Evolutionary conservation across 2,329 filamentous ascomycete genomes (phyloP).

Genomic region (Dothiorella sarmentorum): DNA sequence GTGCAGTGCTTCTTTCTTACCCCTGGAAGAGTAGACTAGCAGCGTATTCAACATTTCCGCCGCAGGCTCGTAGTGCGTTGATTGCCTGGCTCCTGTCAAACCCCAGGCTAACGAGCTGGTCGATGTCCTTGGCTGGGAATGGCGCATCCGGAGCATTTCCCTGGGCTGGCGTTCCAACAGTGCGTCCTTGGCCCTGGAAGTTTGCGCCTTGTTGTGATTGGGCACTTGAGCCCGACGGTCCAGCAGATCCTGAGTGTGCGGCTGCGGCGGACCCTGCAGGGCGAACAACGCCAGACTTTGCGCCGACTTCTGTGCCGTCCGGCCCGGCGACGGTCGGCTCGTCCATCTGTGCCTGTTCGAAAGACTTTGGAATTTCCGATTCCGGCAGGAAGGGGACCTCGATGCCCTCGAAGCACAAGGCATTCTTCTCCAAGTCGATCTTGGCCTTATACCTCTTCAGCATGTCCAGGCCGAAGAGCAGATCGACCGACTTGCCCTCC

Average conservation of each 20-base stretch:
- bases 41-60: conserved; percentile 85
- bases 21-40: conserved; percentile 67
- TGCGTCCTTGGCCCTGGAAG: conserved; percentile 33
- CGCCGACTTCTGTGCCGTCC: conserved; percentile 84
- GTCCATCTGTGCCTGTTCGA: conserved; percentile 66
- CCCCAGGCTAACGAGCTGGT: conserved; percentile 73
- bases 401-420: conserved; percentile 81
- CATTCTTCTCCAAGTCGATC: conserved; percentile 82
- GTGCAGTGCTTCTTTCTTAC: background rate
- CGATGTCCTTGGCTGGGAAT: conserved; percentile 64
- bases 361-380: conserved; percentile 84
- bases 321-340: conserved; percentile 84
- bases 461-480: conserved; percentile 93
- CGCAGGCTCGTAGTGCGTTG: conserved; percentile 74
- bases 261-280: conserved; percentile 43
- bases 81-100: conserved; percentile 74
- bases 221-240: conserved; percentile 8
- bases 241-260: conserved; percentile 21
- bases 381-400: conserved; percentile 89
- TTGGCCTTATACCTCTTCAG: conserved; percentile 90
- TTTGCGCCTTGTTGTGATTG: conserved; percentile 7
- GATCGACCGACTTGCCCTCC: conserved; percentile 95
- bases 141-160: conserved; percentile 20
- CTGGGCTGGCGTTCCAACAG: conserved; percentile 26
- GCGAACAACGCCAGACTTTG: conserved; percentile 72